Conservation (phyloP, 2,329 filamentous ascomycete genomes). For the Sclerotinia sclerotiorum region DNA sequence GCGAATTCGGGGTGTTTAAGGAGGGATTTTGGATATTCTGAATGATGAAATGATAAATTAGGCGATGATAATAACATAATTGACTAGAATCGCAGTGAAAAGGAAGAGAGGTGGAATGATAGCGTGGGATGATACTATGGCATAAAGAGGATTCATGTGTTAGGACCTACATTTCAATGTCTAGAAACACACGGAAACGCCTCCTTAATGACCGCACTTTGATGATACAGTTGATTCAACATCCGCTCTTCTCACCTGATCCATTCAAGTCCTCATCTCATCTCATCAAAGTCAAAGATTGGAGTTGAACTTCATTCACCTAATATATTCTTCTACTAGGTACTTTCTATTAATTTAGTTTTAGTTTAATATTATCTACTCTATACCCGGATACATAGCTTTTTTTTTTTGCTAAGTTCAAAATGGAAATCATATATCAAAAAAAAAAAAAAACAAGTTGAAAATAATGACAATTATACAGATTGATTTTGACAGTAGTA, state of each 20-base stretch:
- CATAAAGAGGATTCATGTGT: too few species aligned
- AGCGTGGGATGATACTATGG: too few species aligned
- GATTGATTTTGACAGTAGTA: too few species aligned
- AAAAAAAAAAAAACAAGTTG: too few species aligned
- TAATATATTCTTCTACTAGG: accelerated
- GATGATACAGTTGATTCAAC: accelerated
- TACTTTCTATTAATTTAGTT: background rate
- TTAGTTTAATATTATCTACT: too few species aligned
- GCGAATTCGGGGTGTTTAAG: background rate
- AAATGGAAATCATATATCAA: too few species aligned
- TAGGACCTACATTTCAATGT: too few species aligned
- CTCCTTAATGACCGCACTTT: accelerated
- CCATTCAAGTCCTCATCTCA: too few species aligned
- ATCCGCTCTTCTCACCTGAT: too few species aligned
- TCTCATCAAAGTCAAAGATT: background rate
- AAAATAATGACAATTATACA: background rate
- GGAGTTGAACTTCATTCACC: background rate
- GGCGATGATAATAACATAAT: background rate
- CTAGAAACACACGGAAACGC: background rate
- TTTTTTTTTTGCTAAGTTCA: too few species aligned
- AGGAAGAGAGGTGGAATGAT: too few species aligned
- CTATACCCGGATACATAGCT: background rate
- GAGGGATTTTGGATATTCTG: background rate
- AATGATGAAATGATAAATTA: background rate
- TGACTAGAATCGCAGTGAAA: background rate